Conservation (phyloP, 345 rosid genomes). For the Pelargonium nanum region DNA sequence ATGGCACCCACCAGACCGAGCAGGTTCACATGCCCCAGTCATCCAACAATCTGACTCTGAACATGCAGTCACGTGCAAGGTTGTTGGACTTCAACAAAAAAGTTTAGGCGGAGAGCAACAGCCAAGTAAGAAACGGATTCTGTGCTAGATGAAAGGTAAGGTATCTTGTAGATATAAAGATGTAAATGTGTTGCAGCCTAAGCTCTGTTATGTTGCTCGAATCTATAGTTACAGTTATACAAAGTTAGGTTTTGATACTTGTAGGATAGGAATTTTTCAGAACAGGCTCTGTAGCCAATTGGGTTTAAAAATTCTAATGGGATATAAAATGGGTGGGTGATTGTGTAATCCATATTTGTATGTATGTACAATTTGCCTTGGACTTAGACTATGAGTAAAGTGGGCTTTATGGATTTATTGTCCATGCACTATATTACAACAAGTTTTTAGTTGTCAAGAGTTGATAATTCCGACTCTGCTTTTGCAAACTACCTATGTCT, state of each 20-base stretch:
- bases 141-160: not conserved
- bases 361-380: not conserved
- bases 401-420: no score
- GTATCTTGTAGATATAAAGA: not conserved
- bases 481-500: no score
- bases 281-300: not conserved
- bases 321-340: not conserved
- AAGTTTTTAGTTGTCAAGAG: no score
- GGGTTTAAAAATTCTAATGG: not conserved
- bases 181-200: not conserved
- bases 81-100: not conserved
- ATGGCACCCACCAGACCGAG: slow-evolving; percentile 32
- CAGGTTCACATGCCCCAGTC: slow-evolving; percentile 15
- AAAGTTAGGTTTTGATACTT: no score
- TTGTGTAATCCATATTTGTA: not conserved
- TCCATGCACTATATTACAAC: no score
- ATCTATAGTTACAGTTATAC: not conserved
- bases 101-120: not conserved
- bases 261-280: not conserved
- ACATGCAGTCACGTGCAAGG: not conserved
- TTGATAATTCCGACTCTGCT: no score
- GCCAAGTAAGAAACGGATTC: not conserved
- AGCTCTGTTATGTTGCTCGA: not conserved
- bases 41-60: not conserved
- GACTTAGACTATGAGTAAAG: not conserved